Evolutionary conservation across 2,329 filamentous ascomycete species (phyloP).

Genomic region (Colletotrichum eleusines): DNA sequence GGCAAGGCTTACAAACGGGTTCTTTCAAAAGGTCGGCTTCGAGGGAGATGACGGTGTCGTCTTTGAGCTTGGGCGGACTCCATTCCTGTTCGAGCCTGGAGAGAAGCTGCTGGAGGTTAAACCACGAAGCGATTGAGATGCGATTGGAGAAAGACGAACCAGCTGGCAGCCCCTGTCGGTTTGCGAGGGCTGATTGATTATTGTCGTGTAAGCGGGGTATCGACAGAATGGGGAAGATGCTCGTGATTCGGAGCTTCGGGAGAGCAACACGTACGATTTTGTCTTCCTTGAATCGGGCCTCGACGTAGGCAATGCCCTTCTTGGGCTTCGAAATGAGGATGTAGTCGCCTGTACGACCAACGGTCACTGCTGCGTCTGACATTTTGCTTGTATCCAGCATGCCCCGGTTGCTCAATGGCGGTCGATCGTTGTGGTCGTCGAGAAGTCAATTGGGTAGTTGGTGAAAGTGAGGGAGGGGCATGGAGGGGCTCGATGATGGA

Average conservation of each 20-base stretch:
- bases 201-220: conserved; percentile 7
- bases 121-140: background rate
- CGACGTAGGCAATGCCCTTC: conserved; percentile 38
- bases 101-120: conserved; percentile 17
- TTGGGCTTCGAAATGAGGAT: conserved; percentile 29
- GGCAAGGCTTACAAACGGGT: background rate
- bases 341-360: conserved; percentile 30
- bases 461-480: conserved; percentile 13
- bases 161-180: conserved; percentile 33
- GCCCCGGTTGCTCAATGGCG: conserved; percentile 3
- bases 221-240: background rate
- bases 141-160: background rate
- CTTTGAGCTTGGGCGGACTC: conserved; percentile 28
- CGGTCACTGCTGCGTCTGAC: conserved; percentile 17
- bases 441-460: background rate
- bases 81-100: conserved; percentile 25
- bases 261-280: conserved; percentile 2
- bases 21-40: conserved; percentile 27
- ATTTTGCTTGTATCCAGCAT: conserved; percentile 7
- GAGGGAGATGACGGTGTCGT: conserved; percentile 31
- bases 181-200: conserved; percentile 15
- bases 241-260: background rate
- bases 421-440: background rate
- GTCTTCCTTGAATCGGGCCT: conserved; percentile 31
- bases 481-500: conserved; percentile 4